Conservation (phyloP, 1,139 yeast genomes). For the Lodderomyces elongisporus region DNA sequence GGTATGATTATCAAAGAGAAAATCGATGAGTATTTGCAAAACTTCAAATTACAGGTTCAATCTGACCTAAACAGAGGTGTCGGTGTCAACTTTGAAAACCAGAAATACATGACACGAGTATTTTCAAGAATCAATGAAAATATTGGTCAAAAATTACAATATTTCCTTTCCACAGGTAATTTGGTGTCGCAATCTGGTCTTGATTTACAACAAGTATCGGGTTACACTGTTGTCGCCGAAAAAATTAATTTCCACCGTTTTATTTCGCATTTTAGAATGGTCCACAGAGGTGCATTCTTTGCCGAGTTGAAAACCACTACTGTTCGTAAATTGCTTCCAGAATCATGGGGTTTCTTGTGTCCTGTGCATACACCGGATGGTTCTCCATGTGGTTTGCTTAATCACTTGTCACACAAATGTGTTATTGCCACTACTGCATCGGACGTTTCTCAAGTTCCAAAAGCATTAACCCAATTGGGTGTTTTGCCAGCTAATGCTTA, state of each 20-base stretch:
- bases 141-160: conserved; percentile 90
- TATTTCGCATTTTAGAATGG: conserved; percentile 97
- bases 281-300: conserved; percentile 98
- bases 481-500: conserved; percentile 71
- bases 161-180: conserved; percentile 94
- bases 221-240: conserved; percentile 98
- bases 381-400: conserved; percentile 96
- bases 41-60: conserved; percentile 67
- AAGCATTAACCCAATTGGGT: conserved; percentile 68
- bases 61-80: conserved; percentile 77
- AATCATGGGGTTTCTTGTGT: conserved; percentile 98
- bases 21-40: conserved; percentile 84
- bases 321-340: conserved; percentile 93
- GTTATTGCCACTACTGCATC: conserved; percentile 70
- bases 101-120: conserved; percentile 77
- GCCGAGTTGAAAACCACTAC: conserved; percentile 97
- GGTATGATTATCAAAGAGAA: conserved; percentile 97
- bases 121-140: conserved; percentile 82
- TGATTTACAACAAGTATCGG: conserved; percentile 96
- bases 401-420: conserved; percentile 96
- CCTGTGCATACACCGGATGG: conserved; percentile 99
- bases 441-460: conserved; percentile 71
- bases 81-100: conserved; percentile 78
- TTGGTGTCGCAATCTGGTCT: conserved; percentile 94
- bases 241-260: conserved; percentile 96